phyloP scores from a whole-genome alignment of 1,139 yeast species.

The Suhomyces kunorum region DNA sequence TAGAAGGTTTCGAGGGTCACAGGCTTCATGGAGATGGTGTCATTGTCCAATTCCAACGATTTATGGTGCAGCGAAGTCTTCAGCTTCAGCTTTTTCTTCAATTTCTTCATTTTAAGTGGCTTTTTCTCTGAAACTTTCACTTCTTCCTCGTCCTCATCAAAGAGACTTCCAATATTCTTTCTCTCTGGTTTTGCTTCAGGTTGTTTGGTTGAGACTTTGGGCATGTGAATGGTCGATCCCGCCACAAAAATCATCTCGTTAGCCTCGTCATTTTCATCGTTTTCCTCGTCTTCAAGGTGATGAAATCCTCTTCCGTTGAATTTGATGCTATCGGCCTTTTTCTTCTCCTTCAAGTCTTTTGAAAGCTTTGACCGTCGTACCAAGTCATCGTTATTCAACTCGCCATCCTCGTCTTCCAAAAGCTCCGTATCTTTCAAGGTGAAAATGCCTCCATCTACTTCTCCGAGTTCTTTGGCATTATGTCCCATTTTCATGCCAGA shows the following conservation, averaged over 20 bases:
- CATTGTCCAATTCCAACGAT: conserved; percentile 14
- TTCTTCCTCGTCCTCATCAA: conserved; percentile 31
- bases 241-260: conserved; percentile 15
- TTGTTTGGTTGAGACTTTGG: conserved; percentile 3
- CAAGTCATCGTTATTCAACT: conserved; percentile 46
- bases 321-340: conserved; percentile 28
- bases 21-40: conserved; percentile 19
- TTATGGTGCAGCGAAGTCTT: conserved; percentile 22
- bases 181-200: conserved; percentile 18
- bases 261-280: conserved; percentile 20
- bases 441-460: conserved; percentile 54
- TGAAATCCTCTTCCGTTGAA: conserved; percentile 28
- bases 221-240: conserved; percentile 15
- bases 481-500: conserved; percentile 48
- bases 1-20: conserved; percentile 31
- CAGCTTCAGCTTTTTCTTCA: conserved; percentile 17
- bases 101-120: conserved; percentile 46
- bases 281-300: conserved; percentile 19
- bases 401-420: conserved; percentile 50
- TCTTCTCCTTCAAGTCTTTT: conserved; percentile 25
- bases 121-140: conserved; percentile 26
- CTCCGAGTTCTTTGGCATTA: conserved; percentile 38
- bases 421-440: conserved; percentile 65
- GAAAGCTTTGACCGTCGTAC: conserved; percentile 31
- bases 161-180: conserved; percentile 19